phyloP scores from a whole-genome alignment of 176 grass and related monocot species.

The Phoenix dactylifera region DNA sequence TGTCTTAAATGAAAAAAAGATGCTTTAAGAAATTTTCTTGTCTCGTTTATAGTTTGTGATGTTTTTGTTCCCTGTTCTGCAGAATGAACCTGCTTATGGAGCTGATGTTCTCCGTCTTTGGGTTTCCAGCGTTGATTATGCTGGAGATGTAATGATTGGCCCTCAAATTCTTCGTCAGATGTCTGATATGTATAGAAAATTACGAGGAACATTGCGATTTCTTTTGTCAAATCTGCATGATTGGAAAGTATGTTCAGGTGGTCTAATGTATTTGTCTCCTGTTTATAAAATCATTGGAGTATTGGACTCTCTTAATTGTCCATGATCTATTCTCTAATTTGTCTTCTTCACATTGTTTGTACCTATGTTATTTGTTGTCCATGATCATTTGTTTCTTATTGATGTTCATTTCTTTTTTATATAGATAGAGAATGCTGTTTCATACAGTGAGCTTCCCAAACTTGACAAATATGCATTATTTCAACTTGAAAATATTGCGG shows the following conservation, averaged over 20 bases:
- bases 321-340: neutral
- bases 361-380: slow-evolving; percentile 13
- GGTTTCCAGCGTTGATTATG: slow-evolving; percentile 97
- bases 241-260: slow-evolving; percentile 61
- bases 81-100: slow-evolving; percentile 89
- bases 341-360: neutral
- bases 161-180: slow-evolving; percentile 73
- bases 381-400: slow-evolving; percentile 17
- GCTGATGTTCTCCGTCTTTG: slow-evolving; percentile 93
- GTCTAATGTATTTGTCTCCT: slow-evolving; percentile 17
- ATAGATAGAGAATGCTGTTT: slow-evolving; percentile 49
- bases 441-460: slow-evolving; percentile 69
- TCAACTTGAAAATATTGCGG: slow-evolving; percentile 81
- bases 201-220: slow-evolving; percentile 88
- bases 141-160: slow-evolving; percentile 77
- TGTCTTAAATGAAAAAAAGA: slow-evolving; percentile 9
- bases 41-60: slow-evolving; percentile 6
- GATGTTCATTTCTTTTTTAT: slow-evolving; percentile 10
- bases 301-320: too few relatives aligned
- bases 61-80: slow-evolving; percentile 15
- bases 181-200: slow-evolving; percentile 95
- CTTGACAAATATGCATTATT: slow-evolving; percentile 91
- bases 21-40: neutral
- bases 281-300: neutral
- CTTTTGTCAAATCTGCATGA: slow-evolving; percentile 95